Conservation (phyloP, 352 stramenopile species). For the Globisporangium paroecandrum region DNA sequence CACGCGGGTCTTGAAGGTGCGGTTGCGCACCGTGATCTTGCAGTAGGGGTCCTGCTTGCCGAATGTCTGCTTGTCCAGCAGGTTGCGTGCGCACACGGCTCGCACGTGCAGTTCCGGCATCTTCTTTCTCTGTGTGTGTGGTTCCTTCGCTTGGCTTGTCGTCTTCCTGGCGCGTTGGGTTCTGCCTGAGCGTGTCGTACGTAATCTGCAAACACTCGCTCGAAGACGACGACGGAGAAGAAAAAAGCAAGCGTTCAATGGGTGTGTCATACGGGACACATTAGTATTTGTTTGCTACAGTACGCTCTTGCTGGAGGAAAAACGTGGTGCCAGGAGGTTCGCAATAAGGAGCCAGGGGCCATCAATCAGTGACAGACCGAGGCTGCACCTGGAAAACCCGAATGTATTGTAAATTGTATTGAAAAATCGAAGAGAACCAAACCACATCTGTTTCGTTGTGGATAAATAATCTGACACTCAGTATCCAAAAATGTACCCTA, state of each 20-base stretch:
- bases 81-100: constrained; percentile 71
- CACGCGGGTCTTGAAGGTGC: constrained; percentile 71
- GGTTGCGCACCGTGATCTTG: constrained; percentile 58
- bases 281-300: not conserved
- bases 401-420: not conserved
- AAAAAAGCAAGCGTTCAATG: not conserved
- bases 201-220: not conserved
- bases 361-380: not conserved
- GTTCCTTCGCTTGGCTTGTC: not conserved
- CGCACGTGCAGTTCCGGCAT: constrained; percentile 77
- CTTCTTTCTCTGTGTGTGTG: not conserved
- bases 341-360: not conserved
- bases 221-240: too few relatives aligned
- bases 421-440: not conserved
- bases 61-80: constrained; percentile 83
- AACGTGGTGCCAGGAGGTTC: not conserved
- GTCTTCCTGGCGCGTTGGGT: not conserved
- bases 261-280: not conserved
- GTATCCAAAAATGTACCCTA: too few relatives aligned
- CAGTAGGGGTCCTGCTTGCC: constrained; percentile 84
- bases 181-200: not conserved
- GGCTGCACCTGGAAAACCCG: not conserved
- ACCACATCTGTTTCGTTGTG: too few relatives aligned
- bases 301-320: not conserved
- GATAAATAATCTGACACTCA: too few relatives aligned